Evolutionary conservation across 352 stramenopile species (phyloP), one percentile per base, ranked within the genome.

Genomic region (Saprolegnia parasitica): DNA sequence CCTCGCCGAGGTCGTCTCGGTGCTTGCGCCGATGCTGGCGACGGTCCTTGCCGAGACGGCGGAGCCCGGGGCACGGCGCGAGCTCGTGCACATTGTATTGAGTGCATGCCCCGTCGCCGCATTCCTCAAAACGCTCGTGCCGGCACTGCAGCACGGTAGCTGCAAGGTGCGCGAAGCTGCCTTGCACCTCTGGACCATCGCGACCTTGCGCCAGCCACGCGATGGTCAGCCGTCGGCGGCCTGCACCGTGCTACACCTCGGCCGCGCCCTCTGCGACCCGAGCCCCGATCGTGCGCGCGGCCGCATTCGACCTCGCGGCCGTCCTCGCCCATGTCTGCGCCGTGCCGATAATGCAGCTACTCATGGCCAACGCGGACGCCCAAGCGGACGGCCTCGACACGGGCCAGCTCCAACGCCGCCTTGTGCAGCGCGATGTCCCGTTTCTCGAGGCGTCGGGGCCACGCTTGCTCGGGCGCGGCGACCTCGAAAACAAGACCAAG

Each of bases 131-230:
- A 40, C 75, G 1, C 57, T 91, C 15, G 42, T 78, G 15, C 76
- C 50, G 37, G 74, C 72, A 0, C 58, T 89, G 57, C 74, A 78
- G 21, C 83, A 90, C 52, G 80, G 80, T 15, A 73, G 79, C 5
- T 70, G 79, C 3, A 79, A 88, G 74, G 72, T 93, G 1, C 80
- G 85, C 15, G 83, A 89, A 65, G 79, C 89, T 74, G 81, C 75
- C 11, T 47, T 84, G 0, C 80, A 78, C 64, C 71, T 88, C 18
- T 91, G 81, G 81, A 79, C 86, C 13, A 68, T 86, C 1, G 60
- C 84, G 6, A 49, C 89, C 26, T 60, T 91, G 1, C 72, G 76
- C 0, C 56, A 63, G 0, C 57, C 79, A 0, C 65, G 68, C n/a
- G 62, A 82, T 10, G 50, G 50, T 11, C 67, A 77, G 9, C 74